Evolutionary conservation across 2,329 filamentous ascomycete species (phyloP).

Genomic region (Fusarium equiseti): DNA sequence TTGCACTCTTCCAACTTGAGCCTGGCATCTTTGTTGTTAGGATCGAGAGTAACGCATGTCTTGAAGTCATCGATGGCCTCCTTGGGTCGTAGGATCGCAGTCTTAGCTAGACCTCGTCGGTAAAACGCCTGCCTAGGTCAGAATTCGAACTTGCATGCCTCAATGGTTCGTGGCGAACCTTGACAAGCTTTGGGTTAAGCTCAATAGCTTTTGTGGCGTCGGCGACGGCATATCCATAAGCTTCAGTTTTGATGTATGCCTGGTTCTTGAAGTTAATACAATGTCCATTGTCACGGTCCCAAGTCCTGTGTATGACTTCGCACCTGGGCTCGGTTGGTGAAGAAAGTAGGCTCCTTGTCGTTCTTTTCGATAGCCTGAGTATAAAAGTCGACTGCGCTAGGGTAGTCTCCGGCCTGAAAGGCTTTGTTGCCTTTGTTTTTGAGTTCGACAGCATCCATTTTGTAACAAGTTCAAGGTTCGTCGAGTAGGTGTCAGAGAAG

Average conservation of each 20-base stretch:
- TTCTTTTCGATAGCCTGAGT: conserved; percentile 87
- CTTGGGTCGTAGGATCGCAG: conserved; percentile 88
- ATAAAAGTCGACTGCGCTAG: conserved; percentile 83
- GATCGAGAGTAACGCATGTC: conserved; percentile 87
- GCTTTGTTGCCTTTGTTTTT: conserved; percentile 97
- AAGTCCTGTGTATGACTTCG: conserved; percentile 47
- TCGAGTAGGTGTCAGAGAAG: conserved; percentile 13
- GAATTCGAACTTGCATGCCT: conserved; percentile 15
- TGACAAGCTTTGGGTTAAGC: conserved; percentile 87
- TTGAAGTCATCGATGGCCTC: conserved; percentile 95
- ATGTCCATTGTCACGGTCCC: conserved; percentile 47
- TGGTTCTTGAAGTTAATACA: conserved; percentile 52
- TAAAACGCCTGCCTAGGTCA: conserved; percentile 80
- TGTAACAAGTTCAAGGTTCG: conserved; percentile 54
- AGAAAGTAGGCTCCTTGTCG: conserved; percentile 88
- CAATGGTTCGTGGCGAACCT: conserved; percentile 66
- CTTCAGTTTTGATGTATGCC: conserved; percentile 95
- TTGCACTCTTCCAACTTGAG: conserved; percentile 93
- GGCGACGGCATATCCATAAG: conserved; percentile 91
- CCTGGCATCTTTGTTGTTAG: conserved; percentile 89
- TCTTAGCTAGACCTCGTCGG: conserved; percentile 89
- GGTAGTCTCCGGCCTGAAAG: conserved; percentile 90
- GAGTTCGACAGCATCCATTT: conserved; percentile 77
- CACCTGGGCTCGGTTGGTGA: conserved; percentile 94
- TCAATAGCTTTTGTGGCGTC: conserved; percentile 94